Base-by-base conservation (phyloP, 306 rosid species). In the Clitoria ternatea region DNA sequence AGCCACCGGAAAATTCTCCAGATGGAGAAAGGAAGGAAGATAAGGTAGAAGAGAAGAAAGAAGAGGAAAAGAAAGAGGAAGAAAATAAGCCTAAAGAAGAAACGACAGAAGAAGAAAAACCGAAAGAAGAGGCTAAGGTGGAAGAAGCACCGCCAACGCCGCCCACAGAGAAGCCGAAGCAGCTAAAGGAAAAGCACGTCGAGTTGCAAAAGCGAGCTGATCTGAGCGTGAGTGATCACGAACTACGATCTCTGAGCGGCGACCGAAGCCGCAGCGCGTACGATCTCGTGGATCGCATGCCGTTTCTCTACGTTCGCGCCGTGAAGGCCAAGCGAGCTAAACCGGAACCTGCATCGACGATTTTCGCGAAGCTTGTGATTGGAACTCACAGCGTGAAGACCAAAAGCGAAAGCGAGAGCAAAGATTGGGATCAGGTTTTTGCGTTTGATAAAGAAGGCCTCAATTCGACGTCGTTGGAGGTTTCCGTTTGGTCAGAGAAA, bases 371-470 rank as follows among this genome's bases (percentile, higher is more conserved):
- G 81, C 96, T 93, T 0, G 92, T 78, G 52, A 85, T 93, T 4
- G 97, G 96, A 47, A 87, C 97, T 2, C 97, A 88, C 70, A 82
- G 76, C 13, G 83, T 90, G 53, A 88, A 66, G 64, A 87, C 96
- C 15, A 93, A 77, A 52, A 82, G 37, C 50, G 89, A 79, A 17
- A 64, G 7, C 4, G 81, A 84, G 4, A 79, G 83, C n/a, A 88
- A 82, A 57, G 98, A 93, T 2, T 90, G 98, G 97, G 97, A 90
- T 78, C 98, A 87, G 61, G 97, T 88, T 4, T 93, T 88, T 1
- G 89, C 96, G 0, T 93, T 93, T 32, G 92, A 90, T 13, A 93
- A 90, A 69, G 96, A 88, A 5, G 86, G 92, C 0, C 79, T 93
- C 22, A 93, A 93, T 44, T 93, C 97, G 0, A 85, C 90, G 1